phyloP scores from a whole-genome alignment of 139 green algal genomes.

The Tetradesmus lagerheimii region DNA sequence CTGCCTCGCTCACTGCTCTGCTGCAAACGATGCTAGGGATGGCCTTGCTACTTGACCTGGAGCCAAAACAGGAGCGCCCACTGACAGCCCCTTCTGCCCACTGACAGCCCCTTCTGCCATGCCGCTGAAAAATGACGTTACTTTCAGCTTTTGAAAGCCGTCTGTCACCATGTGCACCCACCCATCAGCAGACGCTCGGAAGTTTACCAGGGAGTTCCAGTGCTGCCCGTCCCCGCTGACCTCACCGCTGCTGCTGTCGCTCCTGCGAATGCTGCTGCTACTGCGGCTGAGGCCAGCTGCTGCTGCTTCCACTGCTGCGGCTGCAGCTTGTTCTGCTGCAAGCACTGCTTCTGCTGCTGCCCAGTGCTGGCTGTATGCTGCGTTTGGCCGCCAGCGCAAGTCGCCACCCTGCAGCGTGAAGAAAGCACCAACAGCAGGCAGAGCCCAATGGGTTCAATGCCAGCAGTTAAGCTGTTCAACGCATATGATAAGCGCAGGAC shows the following conservation, averaged over 20 bases:
- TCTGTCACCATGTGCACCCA: constrained; percentile 30
- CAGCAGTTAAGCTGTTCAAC: too few relatives aligned
- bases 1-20: constrained; percentile 1
- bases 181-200: constrained; percentile 9
- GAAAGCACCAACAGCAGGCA: neutral
- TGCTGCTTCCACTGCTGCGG: constrained; percentile 8
- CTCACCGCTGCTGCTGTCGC: neutral
- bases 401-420: constrained; percentile 33
- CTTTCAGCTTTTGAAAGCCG: neutral
- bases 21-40: neutral
- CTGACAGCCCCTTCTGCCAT: neutral
- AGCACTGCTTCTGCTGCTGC: neutral
- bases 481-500: too few relatives aligned
- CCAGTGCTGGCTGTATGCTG: constrained; percentile 35
- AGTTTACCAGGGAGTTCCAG: constrained; percentile 7
- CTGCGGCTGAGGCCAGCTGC: neutral
- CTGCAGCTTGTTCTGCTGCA: constrained; percentile 36
- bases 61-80: neutral
- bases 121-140: neutral
- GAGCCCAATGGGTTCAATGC: too few relatives aligned
- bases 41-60: constrained; percentile 20
- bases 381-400: constrained; percentile 36
- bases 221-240: neutral
- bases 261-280: neutral
- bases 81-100: neutral